phyloP scores from a whole-genome alignment of 345 rosid genomes.

The Moringa oleifera region DNA sequence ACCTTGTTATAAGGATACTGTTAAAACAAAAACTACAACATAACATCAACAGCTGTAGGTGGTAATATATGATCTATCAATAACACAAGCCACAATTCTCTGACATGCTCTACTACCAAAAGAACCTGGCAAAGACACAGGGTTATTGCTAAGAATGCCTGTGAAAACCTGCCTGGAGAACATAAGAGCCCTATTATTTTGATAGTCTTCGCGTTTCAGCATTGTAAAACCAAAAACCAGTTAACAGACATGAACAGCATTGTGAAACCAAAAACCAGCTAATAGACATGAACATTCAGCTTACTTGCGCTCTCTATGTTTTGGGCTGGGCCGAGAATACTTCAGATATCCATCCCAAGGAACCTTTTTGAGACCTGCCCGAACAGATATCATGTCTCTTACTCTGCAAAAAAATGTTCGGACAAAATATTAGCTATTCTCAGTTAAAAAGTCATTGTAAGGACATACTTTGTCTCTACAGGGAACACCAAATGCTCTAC shows the following conservation, averaged over 20 bases:
- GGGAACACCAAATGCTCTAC: not conserved
- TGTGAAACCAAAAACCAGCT: not conserved
- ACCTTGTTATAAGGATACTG: too few relatives aligned
- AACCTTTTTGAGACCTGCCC: slow-evolving; percentile 93
- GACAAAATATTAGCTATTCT: not conserved
- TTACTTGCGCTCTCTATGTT: slow-evolving; percentile 95
- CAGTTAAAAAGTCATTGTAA: not conserved
- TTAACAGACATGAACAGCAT: not conserved
- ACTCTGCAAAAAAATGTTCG: slow-evolving; percentile 46
- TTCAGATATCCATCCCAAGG: slow-evolving; percentile 99
- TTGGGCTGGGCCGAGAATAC: slow-evolving; percentile 91
- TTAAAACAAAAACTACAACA: too few relatives aligned
- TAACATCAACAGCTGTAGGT: not conserved
- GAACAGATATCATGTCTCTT: slow-evolving; percentile 77
- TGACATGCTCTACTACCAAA: too few relatives aligned
- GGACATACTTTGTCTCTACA: not conserved
- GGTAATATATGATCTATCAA: not conserved
- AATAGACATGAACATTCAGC: slow-evolving; percentile 17
- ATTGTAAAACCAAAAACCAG: not conserved
- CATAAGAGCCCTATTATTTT: not conserved
- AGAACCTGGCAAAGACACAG: not conserved
- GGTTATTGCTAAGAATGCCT: not conserved
- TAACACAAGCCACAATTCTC: not conserved
- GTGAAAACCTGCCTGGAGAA: not conserved
- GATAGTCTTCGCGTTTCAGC: too few relatives aligned